phyloP scores from a whole-genome alignment of 2,329 filamentous ascomycete genomes.

The Pestalotiopsis sp. region DNA sequence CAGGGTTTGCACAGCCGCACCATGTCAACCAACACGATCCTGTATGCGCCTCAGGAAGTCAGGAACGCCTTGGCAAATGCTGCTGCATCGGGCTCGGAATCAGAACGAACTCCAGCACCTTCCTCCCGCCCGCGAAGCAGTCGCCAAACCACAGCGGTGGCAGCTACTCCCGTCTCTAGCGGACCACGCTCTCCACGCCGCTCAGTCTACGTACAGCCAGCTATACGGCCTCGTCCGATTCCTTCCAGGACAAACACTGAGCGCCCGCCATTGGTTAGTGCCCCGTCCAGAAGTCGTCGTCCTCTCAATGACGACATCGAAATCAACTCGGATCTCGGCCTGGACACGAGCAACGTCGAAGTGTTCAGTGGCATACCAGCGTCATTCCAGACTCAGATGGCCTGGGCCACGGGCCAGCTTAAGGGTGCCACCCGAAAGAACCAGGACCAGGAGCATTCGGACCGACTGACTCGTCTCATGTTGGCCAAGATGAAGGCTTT shows the following conservation, averaged over 20 bases:
- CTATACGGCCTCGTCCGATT: conserved; percentile 58
- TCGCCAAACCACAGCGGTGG: conserved; percentile 34
- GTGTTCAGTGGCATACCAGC: conserved; percentile 65
- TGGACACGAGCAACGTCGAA: conserved; percentile 61
- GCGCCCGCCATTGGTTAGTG: conserved; percentile 52
- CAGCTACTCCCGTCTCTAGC: conserved; percentile 39
- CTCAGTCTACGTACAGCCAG: conserved; percentile 43
- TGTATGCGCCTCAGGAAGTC: conserved; percentile 72
- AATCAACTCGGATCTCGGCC: conserved; percentile 72
- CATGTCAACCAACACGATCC: conserved; percentile 78
- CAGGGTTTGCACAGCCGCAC: conserved; percentile 68
- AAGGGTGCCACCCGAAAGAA: conserved; percentile 42
- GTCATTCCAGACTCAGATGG: conserved; percentile 83
- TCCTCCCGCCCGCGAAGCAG: conserved; percentile 40
- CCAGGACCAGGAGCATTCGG: conserved; percentile 48
- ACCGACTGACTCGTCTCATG: conserved; percentile 79
- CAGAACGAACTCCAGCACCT: conserved; percentile 26
- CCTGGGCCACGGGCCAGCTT: conserved; percentile 67
- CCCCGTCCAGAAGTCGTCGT: conserved; percentile 49
- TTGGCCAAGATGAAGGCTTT: conserved; percentile 90
- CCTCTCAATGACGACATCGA: conserved; percentile 73
- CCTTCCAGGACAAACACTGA: conserved; percentile 60
- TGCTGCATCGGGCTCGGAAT: conserved; percentile 42
- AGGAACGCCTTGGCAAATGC: conserved; percentile 34
- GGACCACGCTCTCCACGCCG: conserved; percentile 53